Evolutionary conservation across 352 stramenopile species (phyloP).

Genomic region (Globisporangium heterothallicum): DNA sequence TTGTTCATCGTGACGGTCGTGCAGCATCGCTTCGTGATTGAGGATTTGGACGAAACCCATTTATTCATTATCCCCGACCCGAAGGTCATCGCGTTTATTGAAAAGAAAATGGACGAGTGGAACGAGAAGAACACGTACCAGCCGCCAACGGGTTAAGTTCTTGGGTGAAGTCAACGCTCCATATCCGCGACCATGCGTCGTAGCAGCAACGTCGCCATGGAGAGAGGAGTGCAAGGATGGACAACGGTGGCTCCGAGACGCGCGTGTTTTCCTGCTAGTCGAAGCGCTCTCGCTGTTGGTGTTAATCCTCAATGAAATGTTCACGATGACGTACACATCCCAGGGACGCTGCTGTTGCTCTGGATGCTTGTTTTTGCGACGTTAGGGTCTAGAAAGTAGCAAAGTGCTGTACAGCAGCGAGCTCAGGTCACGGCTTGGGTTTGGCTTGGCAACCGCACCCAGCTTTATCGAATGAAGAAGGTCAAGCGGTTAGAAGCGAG

Average conservation of each 20-base stretch:
- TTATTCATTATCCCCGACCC: conserved; percentile 84
- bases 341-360: background rate
- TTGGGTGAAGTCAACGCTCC: too few species aligned
- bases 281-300: too few species aligned
- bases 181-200: too few species aligned
- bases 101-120: conserved; percentile 89
- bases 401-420: conserved; percentile 64
- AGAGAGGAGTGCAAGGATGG: too few species aligned
- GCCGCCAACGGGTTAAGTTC: conserved; percentile 47
- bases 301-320: too few species aligned
- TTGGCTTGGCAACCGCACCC: too few species aligned
- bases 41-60: conserved; percentile 80
- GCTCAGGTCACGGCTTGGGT: conserved; percentile 39
- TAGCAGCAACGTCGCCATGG: too few species aligned
- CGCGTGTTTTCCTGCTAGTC: too few species aligned
- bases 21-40: conserved; percentile 83
- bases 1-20: background rate
- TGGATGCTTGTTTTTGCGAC: conserved; percentile 4
- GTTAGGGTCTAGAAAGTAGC: too few species aligned
- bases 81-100: conserved; percentile 79
- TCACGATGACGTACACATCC: background rate
- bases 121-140: conserved; percentile 88
- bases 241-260: too few species aligned
- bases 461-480: too few species aligned
- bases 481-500: too few species aligned